Base-by-base conservation (phyloP, 768 basidiomycete genomes). In the Amanita polypyramis region DNA sequence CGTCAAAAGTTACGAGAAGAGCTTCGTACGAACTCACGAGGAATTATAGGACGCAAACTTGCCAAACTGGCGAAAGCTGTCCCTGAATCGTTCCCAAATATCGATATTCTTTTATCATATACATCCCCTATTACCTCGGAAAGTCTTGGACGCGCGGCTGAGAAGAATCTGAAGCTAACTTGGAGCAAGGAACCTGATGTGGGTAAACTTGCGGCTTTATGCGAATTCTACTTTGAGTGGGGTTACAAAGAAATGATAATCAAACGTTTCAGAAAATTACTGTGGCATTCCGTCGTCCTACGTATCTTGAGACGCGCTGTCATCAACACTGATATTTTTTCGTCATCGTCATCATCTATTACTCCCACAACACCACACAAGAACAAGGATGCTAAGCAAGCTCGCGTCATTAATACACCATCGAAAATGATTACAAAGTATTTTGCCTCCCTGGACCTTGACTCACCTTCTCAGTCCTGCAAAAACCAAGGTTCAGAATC, bases 171-270 rank as follows among this genome's bases (percentile, higher is more conserved):
- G 47, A 61, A 56, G 50, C 60, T 72, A 21, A 72, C 66, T 0
- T 75, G 73, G 68, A 60, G 69, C 1, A 72, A 66, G 48, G 85
- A 90, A 51, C 83, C 85, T 0, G 78, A 84, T 54, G 65, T 89
- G 1, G 75, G 74, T 12, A 77, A 75, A 46, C 74, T 94, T 12
- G 91, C 93, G 0, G 75, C 68, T 8, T 70, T 82, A 2, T 94
- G 91, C 66, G 93, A 96, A 62, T 72, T 81, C 40, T 85, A 82
- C 60, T 95, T 95, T 52, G 92, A 94, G 59, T 96, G 92, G 92
- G 92, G 92, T 0, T 81, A 88, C 43, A 81, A 73, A 55, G 84
- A 89, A 41, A 70, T 79, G 2, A 88, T 95, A 47, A 74, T 87
- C 54, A 88, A 88, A 54, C 80, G 89, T 9, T 92, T 94, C 58